These are phyloP conservation scores for Galium porrigens DNA, from an alignment of 305 asterid genomes.

Conservation along the genomic window DNA sequence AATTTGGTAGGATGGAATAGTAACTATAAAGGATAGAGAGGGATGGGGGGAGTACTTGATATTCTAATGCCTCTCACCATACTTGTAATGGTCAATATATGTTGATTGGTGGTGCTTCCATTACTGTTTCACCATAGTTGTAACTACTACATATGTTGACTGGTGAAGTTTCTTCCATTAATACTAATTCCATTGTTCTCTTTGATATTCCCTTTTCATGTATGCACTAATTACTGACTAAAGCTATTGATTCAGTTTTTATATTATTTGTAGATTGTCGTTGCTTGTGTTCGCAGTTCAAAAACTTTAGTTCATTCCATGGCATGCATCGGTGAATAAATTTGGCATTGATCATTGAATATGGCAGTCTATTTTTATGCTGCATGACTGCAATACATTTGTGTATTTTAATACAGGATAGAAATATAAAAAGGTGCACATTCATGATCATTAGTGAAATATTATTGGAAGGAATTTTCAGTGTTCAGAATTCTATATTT, in stretches of 20 bases:
- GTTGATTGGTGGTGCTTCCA: background rate
- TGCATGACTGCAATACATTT: constrained; percentile 1
- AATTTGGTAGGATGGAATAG: too few species aligned
- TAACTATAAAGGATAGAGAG: background rate
- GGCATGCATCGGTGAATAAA: background rate
- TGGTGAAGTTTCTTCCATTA: background rate
- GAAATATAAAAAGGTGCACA: background rate
- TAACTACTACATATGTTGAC: background rate
- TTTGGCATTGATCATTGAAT: background rate
- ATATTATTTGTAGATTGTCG: background rate
- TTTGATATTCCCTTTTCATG: background rate
- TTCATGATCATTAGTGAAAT: background rate
- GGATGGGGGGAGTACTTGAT: background rate
- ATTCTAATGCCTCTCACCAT: background rate
- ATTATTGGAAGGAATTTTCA: background rate
- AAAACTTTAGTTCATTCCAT: background rate
- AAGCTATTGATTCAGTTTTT: background rate
- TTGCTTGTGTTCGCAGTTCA: background rate
- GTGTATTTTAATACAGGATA: background rate
- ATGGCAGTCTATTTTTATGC: background rate
- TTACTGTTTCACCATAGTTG: background rate
- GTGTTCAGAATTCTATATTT: background rate
- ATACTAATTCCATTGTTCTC: background rate
- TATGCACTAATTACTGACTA: background rate
- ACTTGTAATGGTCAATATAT: background rate